Evolutionary conservation across 305 asterid species (phyloP).

Genomic region (Fraxinus paxiana): DNA sequence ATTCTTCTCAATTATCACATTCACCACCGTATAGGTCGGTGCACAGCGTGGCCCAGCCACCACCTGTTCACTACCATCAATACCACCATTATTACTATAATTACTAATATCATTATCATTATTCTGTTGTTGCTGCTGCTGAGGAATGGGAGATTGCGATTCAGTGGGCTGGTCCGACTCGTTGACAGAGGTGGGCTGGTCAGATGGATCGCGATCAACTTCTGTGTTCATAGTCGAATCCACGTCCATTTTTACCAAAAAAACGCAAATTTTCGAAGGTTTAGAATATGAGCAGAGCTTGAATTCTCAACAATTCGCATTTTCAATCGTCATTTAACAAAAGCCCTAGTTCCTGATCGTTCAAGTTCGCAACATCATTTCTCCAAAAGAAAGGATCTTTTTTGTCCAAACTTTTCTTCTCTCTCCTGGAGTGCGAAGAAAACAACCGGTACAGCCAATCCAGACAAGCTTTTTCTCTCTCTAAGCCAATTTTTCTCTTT

Average conservation of each 20-base stretch:
- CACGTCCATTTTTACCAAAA: conserved; percentile 60
- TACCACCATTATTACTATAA: conserved; percentile 35
- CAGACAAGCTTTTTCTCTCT: not conserved
- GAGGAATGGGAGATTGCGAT: conserved; percentile 42
- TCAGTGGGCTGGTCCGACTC: conserved; percentile 36
- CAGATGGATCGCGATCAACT: conserved; percentile 66
- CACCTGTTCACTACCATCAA: conserved; percentile 38
- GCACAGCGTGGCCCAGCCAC: conserved; percentile 85
- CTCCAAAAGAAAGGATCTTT: conserved; percentile 10
- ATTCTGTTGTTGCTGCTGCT: conserved; percentile 35
- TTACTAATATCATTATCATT: conserved; percentile 21
- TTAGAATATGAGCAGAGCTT: conserved; percentile 54
- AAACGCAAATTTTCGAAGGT: conserved; percentile 43
- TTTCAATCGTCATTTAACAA: conserved; percentile 28
- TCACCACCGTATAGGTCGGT: conserved; percentile 72
- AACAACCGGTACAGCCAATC: not conserved
- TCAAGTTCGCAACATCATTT: conserved; percentile 14
- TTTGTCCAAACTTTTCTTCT: not conserved
- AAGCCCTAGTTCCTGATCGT: conserved; percentile 8
- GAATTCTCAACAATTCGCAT: conserved; percentile 47
- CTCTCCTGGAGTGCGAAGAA: not conserved
- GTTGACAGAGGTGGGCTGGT: conserved; percentile 47
- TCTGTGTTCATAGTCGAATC: conserved; percentile 77
- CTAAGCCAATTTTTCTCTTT: not conserved
- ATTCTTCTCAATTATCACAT: conserved; percentile 68